Percentiles rank a stretch among this genome's conserved stretches.
Evolutionary conservation across 2,329 filamentous ascomycete genomes (phyloP).

Genomic region (Lecanicillium sp.): DNA sequence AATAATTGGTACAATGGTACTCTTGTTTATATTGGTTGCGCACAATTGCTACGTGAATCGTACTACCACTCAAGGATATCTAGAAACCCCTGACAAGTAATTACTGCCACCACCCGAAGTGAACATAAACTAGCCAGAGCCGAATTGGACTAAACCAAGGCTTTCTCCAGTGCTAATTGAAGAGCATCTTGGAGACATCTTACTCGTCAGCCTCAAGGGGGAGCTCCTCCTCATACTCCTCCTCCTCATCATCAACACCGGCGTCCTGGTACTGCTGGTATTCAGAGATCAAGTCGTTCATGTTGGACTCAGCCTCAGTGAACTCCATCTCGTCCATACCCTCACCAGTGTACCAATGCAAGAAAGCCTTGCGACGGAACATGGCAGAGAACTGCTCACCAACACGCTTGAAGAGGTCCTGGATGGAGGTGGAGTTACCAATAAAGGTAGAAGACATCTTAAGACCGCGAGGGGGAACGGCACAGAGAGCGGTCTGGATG

Average conservation of each 20-base stretch:
- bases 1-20: conserved; percentile 21
- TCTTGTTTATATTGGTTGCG: conserved; percentile 19
- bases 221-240: conserved; percentile 86
- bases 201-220: conserved; percentile 64
- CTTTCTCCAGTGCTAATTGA: no score
- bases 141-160: conserved; percentile 13
- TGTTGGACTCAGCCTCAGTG: conserved; percentile 99
- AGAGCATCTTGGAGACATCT: conserved; percentile 7
- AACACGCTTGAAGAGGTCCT: conserved; percentile 99
- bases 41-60: conserved; percentile 22
- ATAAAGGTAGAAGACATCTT: conserved; percentile 99
- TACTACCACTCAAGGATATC: conserved; percentile 31
- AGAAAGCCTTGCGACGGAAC: conserved; percentile 99
- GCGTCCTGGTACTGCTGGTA: conserved; percentile 99
- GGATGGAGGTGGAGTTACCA: conserved; percentile 98
- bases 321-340: conserved; percentile 99
- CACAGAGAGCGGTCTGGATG: conserved; percentile 98
- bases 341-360: conserved; percentile 99
- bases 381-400: conserved; percentile 99
- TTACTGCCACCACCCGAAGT: conserved; percentile 20
- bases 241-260: conserved; percentile 92
- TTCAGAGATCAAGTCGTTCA: conserved; percentile 99
- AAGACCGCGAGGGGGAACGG: conserved; percentile 91
- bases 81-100: conserved; percentile 25
- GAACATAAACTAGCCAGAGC: conserved; percentile 10